Evolutionary conservation across 208 protist genomes (phyloP).

Genomic region (Acanthamoeba culbertsoni): DNA sequence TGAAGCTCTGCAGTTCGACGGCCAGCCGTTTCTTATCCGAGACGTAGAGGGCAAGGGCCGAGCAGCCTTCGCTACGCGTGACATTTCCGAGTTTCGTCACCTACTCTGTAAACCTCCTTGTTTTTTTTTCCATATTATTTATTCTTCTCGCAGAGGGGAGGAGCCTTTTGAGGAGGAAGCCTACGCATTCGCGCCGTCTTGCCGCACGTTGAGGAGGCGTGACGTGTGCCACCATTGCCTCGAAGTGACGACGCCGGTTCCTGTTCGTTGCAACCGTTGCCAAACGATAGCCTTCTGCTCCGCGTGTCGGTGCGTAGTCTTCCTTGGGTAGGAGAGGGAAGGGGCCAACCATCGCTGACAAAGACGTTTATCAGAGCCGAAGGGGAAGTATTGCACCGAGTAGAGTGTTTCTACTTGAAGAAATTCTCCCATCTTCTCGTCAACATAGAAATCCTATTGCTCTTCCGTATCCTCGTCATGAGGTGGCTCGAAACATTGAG

Average conservation of each 20-base stretch:
- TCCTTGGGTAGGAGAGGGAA: background rate
- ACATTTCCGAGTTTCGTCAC: background rate
- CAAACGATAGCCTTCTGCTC: background rate
- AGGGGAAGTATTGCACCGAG: background rate
- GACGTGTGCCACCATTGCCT: constrained; percentile 36
- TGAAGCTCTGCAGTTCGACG: background rate
- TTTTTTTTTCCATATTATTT: no score
- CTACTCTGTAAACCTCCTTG: background rate
- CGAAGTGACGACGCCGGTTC: background rate
- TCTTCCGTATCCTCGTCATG: background rate
- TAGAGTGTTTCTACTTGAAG: constrained; percentile 17
- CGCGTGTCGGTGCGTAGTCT: background rate
- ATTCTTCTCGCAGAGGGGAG: background rate
- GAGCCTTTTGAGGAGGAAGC: constrained; percentile 15
- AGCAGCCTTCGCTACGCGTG: background rate
- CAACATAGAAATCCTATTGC: constrained; percentile 4
- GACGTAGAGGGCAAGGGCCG: constrained; percentile 14
- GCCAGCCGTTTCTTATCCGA: background rate
- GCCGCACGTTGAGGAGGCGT: background rate
- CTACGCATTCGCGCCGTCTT: constrained; percentile 3
- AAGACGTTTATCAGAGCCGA: background rate
- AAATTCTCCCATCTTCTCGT: background rate
- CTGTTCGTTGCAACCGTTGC: background rate
- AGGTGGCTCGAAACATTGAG: background rate
- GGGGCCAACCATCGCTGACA: no score